phyloP scores from a whole-genome alignment of 495 filamentous ascomycete genomes.

The Apiosordaria backusii region DNA sequence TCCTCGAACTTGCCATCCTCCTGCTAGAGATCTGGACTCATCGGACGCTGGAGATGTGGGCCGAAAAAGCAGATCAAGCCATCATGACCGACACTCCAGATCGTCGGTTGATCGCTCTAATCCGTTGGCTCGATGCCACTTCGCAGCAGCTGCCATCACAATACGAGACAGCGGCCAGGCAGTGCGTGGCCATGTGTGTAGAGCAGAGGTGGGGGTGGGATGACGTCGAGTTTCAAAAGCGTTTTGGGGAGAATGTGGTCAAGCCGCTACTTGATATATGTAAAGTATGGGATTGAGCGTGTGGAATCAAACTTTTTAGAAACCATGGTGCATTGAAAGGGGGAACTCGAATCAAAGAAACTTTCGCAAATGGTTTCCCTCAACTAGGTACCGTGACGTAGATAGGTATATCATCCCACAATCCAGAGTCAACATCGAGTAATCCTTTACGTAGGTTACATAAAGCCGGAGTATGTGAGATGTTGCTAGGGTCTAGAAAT shows the following conservation, averaged over 20 bases:
- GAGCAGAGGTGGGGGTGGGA: not conserved
- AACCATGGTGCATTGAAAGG: too few species aligned
- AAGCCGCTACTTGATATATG: constrained; percentile 8
- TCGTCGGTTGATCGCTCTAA: not conserved
- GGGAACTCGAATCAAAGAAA: too few species aligned
- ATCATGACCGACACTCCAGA: not conserved
- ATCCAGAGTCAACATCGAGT: too few species aligned
- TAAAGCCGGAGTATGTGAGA: too few species aligned
- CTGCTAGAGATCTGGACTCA: constrained; percentile 7
- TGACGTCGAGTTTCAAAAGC: constrained; percentile 7
- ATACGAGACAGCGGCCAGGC: not conserved
- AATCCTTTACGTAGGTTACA: too few species aligned
- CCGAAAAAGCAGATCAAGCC: not conserved
- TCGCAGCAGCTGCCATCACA: constrained; percentile 1
- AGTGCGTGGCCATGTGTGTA: constrained; percentile 3
- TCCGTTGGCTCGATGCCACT: constrained; percentile 1
- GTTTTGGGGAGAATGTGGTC: constrained; percentile 1
- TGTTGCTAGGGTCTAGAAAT: too few species aligned
- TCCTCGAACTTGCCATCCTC: constrained; percentile 6
- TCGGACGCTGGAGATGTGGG: not conserved
- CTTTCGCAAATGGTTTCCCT: too few species aligned
- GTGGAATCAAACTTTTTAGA: too few species aligned
- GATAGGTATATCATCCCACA: too few species aligned
- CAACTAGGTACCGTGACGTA: too few species aligned
- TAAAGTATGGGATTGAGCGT: not conserved